Conservation (phyloP, 352 stramenopile genomes). For the Globisporangium carolinianum region DNA sequence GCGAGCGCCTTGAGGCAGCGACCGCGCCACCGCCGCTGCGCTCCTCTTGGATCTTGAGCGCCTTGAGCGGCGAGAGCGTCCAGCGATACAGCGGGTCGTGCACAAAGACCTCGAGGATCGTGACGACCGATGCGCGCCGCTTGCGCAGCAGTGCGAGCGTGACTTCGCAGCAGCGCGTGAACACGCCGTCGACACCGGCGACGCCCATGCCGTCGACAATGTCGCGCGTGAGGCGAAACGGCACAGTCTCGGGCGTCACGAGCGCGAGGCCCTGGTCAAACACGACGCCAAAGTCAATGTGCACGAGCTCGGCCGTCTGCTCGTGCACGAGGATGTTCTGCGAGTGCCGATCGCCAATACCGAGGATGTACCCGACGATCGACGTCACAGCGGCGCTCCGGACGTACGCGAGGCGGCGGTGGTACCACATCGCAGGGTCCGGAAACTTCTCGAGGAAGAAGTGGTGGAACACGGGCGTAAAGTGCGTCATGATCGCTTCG, state of each 20-base stretch:
- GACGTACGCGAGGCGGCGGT: constrained; percentile 91
- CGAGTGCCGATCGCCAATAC: constrained; percentile 98
- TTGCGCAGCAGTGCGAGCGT: constrained; percentile 90
- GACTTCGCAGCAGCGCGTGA: constrained; percentile 92
- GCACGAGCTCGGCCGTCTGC: constrained; percentile 96
- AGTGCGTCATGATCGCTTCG: constrained; percentile 88
- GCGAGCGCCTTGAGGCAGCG: background rate
- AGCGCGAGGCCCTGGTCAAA: constrained; percentile 97
- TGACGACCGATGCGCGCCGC: constrained; percentile 93
- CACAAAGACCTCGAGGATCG: constrained; percentile 98
- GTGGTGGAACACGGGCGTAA: constrained; percentile 96
- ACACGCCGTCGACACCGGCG: constrained; percentile 93
- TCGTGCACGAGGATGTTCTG: constrained; percentile 99
- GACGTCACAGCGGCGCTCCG: constrained; percentile 94
- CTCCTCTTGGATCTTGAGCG: constrained; percentile 73
- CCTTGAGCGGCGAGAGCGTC: constrained; percentile 91
- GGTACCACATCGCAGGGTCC: constrained; percentile 91
- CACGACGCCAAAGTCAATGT: constrained; percentile 99
- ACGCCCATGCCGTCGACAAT: constrained; percentile 99
- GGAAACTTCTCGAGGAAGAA: constrained; percentile 98
- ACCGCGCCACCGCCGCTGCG: constrained; percentile 9
- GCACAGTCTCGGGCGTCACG: constrained; percentile 96
- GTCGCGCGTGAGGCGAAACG: constrained; percentile 98
- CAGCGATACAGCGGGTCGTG: constrained; percentile 99
- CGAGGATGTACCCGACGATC: constrained; percentile 94